phyloP scores from a whole-genome alignment of 441 rosid genomes.

The Melastoma candidum region DNA sequence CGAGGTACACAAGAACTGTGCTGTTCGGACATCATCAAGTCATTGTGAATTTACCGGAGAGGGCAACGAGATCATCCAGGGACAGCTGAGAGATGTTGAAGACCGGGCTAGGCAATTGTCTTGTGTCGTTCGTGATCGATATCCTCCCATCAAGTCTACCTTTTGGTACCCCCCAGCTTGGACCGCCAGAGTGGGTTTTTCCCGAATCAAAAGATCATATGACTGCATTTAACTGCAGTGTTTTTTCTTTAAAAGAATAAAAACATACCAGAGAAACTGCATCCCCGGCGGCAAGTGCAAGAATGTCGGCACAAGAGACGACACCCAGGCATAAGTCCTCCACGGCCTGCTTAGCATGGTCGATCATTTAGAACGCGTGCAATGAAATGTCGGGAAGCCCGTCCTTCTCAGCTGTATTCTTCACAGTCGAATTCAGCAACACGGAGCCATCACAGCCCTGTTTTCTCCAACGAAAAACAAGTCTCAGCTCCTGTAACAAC shows the following conservation, averaged over 20 bases:
- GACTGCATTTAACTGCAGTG: neutral
- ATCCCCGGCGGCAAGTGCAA: conserved; percentile 59
- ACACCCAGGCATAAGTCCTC: conserved; percentile 46
- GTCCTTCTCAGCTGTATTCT: conserved; percentile 46
- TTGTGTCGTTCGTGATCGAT: no score
- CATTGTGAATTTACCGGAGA: no score
- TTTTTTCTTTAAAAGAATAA: neutral
- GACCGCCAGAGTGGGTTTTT: no score
- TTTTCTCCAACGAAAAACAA: neutral
- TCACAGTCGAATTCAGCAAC: conserved; percentile 36
- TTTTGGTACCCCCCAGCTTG: no score
- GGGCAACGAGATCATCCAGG: no score
- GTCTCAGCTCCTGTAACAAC: no score
- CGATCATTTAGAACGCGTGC: conserved; percentile 52
- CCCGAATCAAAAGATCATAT: no score
- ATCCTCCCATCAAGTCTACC: no score
- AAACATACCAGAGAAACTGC: conserved; percentile 37
- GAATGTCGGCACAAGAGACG: conserved; percentile 60
- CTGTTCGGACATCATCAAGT: no score
- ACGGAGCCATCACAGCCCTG: conserved; percentile 66
- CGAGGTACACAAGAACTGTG: no score
- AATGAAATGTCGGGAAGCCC: conserved; percentile 51
- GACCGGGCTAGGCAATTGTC: no score
- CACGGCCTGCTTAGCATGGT: conserved; percentile 36
- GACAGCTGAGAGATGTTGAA: no score